A percentile compares a stretch with the other conserved stretches of the same genome.
phyloP scores from a whole-genome alignment of 2,329 filamentous ascomycete genomes.

The Hypoxylon sp. region DNA sequence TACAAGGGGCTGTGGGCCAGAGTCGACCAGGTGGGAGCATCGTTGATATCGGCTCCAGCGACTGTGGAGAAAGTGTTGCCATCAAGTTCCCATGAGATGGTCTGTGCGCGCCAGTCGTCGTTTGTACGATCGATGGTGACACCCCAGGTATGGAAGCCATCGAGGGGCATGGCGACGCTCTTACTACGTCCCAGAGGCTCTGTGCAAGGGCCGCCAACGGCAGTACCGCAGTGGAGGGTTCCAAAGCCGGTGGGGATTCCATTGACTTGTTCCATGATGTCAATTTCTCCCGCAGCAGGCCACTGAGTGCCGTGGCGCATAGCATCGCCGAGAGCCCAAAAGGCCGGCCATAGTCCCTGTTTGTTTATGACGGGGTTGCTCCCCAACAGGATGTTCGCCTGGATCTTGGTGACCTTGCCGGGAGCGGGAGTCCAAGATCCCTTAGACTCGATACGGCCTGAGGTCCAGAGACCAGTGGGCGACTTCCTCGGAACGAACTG shows the following conservation, averaged over 20 bases:
- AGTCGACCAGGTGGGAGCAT: slow-evolving; percentile 61
- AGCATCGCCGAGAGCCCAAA: slow-evolving; percentile 67
- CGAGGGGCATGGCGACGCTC: slow-evolving; percentile 54
- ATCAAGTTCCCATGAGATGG: slow-evolving; percentile 65
- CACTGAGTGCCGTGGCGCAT: slow-evolving; percentile 62
- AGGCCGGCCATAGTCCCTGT: slow-evolving; percentile 70
- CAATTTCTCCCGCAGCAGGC: slow-evolving; percentile 68
- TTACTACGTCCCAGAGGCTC: slow-evolving; percentile 61
- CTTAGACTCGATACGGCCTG: slow-evolving; percentile 65
- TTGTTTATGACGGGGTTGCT: slow-evolving; percentile 55
- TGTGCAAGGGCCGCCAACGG: slow-evolving; percentile 62
- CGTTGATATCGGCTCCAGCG: slow-evolving; percentile 59
- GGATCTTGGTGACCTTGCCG: slow-evolving; percentile 61
- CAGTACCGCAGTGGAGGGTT: slow-evolving; percentile 64
- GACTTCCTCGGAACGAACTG: slow-evolving; percentile 64
- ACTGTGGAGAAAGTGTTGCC: slow-evolving; percentile 59
- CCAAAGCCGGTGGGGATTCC: slow-evolving; percentile 61
- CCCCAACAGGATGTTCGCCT: slow-evolving; percentile 63
- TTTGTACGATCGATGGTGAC: slow-evolving; percentile 64
- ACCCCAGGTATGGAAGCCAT: slow-evolving; percentile 63
- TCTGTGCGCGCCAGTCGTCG: slow-evolving; percentile 60
- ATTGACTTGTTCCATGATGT: slow-evolving; percentile 69
- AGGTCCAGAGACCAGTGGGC: slow-evolving; percentile 62
- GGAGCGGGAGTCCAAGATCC: slow-evolving; percentile 60
- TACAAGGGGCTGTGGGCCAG: slow-evolving; percentile 64